Evolutionary conservation across 2,329 filamentous ascomycete species (phyloP).

Genomic region (Aspergillus brasiliensis): DNA sequence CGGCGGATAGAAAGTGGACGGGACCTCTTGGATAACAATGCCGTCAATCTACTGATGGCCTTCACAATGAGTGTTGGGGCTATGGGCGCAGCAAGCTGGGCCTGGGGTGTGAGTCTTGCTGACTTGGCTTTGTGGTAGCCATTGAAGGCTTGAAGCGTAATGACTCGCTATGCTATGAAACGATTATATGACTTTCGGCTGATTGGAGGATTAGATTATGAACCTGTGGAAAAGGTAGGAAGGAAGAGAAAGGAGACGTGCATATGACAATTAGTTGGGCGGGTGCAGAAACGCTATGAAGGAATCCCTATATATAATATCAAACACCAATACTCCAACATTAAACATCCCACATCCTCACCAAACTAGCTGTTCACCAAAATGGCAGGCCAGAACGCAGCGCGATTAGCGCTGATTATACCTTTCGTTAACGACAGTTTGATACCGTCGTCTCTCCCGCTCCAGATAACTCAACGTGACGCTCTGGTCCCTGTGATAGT

Average conservation of each 20-base stretch:
- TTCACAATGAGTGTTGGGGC: slow-evolving; percentile 74
- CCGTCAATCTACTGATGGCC: slow-evolving; percentile 93
- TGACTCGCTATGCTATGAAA: neutral
- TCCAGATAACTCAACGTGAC: slow-evolving; percentile 18
- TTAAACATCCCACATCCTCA: too few species aligned
- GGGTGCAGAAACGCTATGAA: too few species aligned
- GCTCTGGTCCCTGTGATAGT: neutral
- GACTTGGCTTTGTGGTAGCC: neutral
- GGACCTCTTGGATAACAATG: slow-evolving; percentile 89
- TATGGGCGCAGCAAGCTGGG: slow-evolving; percentile 59
- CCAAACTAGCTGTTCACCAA: too few species aligned
- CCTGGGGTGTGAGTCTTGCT: slow-evolving; percentile 32
- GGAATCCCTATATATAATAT: too few species aligned
- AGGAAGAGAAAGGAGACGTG: too few species aligned
- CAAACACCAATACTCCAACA: too few species aligned
- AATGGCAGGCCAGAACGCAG: neutral
- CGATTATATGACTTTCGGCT: neutral
- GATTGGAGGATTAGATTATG: neutral
- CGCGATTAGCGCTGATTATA: neutral
- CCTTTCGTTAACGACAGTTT: neutral
- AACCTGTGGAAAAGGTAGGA: neutral
- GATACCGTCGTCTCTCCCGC: slow-evolving; percentile 6
- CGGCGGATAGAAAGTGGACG: slow-evolving; percentile 66
- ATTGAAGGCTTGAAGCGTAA: neutral
- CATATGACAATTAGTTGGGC: too few species aligned